phyloP scores from a whole-genome alignment of 345 rosid genomes.

The Populus deltoides region DNA sequence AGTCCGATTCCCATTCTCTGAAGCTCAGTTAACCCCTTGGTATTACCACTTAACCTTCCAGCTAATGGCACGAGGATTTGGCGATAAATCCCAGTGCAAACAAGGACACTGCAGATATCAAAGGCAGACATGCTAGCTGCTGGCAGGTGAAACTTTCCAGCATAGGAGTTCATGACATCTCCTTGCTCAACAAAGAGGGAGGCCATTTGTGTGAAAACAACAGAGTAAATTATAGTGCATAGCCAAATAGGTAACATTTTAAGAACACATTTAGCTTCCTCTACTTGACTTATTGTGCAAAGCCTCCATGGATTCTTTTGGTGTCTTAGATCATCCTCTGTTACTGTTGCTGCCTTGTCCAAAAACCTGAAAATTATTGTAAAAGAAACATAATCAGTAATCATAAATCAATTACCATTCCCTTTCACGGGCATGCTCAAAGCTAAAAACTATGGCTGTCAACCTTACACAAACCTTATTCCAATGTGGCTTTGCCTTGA shows the following conservation, averaged over 20 bases:
- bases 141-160: constrained; percentile 62
- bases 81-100: constrained; percentile 69
- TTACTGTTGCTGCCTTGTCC: constrained; percentile 87
- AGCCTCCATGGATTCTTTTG: constrained; percentile 56
- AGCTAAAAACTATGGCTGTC: background rate
- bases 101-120: constrained; percentile 71
- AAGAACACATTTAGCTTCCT: constrained; percentile 67
- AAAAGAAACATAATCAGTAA: background rate
- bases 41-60: constrained; percentile 39
- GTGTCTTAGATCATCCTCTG: constrained; percentile 40
- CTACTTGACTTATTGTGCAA: constrained; percentile 88
- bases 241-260: constrained; percentile 67
- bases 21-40: constrained; percentile 66
- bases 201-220: constrained; percentile 74
- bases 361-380: constrained; percentile 36
- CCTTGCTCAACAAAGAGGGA: constrained; percentile 71
- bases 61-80: constrained; percentile 60
- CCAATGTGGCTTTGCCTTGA: background rate
- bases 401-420: background rate
- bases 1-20: constrained; percentile 88
- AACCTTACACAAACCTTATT: background rate
- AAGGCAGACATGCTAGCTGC: constrained; percentile 95
- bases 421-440: background rate
- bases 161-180: constrained; percentile 55
- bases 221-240: constrained; percentile 71